phyloP scores from a whole-genome alignment of 768 basidiomycete genomes.

The Suillus cothurnatus region DNA sequence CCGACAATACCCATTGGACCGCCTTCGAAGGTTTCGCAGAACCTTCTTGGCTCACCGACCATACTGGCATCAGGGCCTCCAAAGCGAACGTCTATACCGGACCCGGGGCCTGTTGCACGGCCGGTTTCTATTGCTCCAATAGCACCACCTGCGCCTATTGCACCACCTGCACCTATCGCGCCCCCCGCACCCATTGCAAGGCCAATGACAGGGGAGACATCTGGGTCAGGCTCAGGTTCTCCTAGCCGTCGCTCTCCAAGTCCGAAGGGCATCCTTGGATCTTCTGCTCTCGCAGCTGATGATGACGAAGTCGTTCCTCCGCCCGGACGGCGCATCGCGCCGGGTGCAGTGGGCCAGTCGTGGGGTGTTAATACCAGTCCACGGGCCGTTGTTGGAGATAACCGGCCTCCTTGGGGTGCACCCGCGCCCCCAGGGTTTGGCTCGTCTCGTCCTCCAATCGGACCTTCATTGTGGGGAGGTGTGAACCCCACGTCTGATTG shows the following conservation, averaged over 20 bases:
- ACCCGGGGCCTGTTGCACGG: constrained; percentile 56
- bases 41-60: constrained; percentile 38
- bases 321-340: constrained; percentile 44
- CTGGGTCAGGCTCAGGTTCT: constrained; percentile 63
- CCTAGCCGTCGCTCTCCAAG: constrained; percentile 52
- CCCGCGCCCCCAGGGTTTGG: constrained; percentile 40
- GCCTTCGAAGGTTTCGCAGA: constrained; percentile 43
- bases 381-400: constrained; percentile 41
- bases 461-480: constrained; percentile 44
- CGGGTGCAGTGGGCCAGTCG: constrained; percentile 44
- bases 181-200: constrained; percentile 68
- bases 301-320: constrained; percentile 76
- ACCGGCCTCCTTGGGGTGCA: constrained; percentile 50
- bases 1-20: constrained; percentile 58
- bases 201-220: constrained; percentile 39
- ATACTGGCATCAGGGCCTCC: constrained; percentile 50
- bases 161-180: constrained; percentile 66
- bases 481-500: constrained; percentile 46
- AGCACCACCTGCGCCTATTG: constrained; percentile 74
- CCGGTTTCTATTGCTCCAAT: constrained; percentile 42
- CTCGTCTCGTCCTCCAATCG: constrained; percentile 37
- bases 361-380: constrained; percentile 53
- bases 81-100: constrained; percentile 47
- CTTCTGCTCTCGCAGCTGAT: constrained; percentile 75
- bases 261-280: constrained; percentile 71